These are phyloP conservation scores for Nasturtium officinale DNA, from an alignment of 345 rosid species.

Conservation along the genomic window DNA sequence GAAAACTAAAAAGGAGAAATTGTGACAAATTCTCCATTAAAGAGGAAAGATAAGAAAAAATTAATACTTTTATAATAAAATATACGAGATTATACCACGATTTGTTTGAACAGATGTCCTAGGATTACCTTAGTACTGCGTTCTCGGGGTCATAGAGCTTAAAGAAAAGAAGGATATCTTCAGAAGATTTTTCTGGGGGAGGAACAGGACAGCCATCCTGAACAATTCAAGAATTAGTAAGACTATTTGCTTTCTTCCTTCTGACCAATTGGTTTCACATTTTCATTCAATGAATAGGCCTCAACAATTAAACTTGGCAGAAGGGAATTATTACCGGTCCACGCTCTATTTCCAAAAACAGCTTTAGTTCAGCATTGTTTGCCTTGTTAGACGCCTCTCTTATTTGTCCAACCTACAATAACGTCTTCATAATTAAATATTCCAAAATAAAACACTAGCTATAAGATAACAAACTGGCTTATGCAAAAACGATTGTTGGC, in stretches of 20 bases:
- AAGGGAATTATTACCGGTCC: conserved; percentile 62
- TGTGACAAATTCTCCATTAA: conserved; percentile 3
- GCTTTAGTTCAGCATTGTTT: conserved; percentile 75
- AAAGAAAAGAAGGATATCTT: conserved; percentile 84
- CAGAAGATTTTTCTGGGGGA: conserved; percentile 68
- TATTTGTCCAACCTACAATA: conserved; percentile 83
- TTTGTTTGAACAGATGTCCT: conserved; percentile 16
- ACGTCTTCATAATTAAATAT: conserved; percentile 10
- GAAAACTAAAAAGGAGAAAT: conserved; percentile 8
- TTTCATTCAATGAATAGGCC: conserved; percentile 5
- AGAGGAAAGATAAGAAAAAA: conserved; percentile 1
- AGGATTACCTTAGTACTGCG: conserved; percentile 70
- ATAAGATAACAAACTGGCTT: conserved; percentile 13
- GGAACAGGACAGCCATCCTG: conserved; percentile 77
- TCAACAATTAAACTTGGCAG: conserved; percentile 13
- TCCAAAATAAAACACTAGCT: neutral
- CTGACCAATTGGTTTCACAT: conserved; percentile 5
- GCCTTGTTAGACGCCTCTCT: conserved; percentile 82
- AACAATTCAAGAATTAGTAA: conserved; percentile 22
- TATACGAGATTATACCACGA: neutral
- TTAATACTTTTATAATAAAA: neutral
- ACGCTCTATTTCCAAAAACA: conserved; percentile 84
- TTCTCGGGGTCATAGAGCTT: conserved; percentile 87
- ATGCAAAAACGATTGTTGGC: neutral
- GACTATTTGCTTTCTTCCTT: conserved; percentile 9